phyloP scores from a whole-genome alignment of 2,329 filamentous ascomycete genomes.

The Zalaria sp. region DNA sequence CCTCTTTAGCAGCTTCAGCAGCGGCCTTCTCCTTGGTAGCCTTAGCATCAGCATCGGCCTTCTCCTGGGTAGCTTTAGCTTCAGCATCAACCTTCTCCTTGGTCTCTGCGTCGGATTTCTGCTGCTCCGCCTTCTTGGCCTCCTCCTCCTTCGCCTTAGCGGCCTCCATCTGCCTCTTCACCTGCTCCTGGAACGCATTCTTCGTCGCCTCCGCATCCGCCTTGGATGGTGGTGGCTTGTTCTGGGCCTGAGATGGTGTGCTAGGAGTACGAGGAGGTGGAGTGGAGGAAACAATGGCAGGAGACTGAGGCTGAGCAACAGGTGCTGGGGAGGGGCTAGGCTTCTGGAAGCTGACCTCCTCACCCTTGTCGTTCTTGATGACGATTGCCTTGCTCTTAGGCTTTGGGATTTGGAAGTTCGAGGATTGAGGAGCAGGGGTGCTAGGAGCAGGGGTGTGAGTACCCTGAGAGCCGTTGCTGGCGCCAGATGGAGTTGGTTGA shows the following conservation, averaged over 20 bases:
- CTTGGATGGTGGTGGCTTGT: constrained; percentile 65
- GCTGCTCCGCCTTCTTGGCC: constrained; percentile 14
- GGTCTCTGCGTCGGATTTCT: constrained; percentile 6
- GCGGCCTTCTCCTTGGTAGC: constrained; percentile 14
- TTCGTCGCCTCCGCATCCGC: constrained; percentile 59
- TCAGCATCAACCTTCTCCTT: constrained; percentile 39
- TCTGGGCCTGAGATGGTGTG: constrained; percentile 38
- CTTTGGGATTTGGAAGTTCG: constrained; percentile 50
- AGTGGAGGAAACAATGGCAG: constrained; percentile 54
- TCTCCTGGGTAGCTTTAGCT: constrained; percentile 29
- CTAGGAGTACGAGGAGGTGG: constrained; percentile 60
- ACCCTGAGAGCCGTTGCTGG: constrained; percentile 17
- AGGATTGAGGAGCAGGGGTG: constrained; percentile 44
- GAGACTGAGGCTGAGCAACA: constrained; percentile 39
- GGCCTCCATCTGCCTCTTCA: constrained; percentile 36
- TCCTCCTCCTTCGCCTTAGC: constrained; percentile 18
- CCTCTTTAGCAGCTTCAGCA: constrained; percentile 8
- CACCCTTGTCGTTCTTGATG: constrained; percentile 74
- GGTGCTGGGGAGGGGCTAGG: constrained; percentile 24
- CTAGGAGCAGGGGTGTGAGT: constrained; percentile 34
- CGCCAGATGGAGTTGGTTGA: constrained; percentile 32
- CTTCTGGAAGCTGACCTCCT: constrained; percentile 52
- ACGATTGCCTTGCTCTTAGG: constrained; percentile 60
- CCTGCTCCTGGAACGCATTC: constrained; percentile 50
- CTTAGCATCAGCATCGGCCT: constrained; percentile 13